Percentiles rank a stretch among this genome's conserved stretches.
Evolutionary conservation across 208 protist species (phyloP).

Genomic region (Phytomonas sp.): DNA sequence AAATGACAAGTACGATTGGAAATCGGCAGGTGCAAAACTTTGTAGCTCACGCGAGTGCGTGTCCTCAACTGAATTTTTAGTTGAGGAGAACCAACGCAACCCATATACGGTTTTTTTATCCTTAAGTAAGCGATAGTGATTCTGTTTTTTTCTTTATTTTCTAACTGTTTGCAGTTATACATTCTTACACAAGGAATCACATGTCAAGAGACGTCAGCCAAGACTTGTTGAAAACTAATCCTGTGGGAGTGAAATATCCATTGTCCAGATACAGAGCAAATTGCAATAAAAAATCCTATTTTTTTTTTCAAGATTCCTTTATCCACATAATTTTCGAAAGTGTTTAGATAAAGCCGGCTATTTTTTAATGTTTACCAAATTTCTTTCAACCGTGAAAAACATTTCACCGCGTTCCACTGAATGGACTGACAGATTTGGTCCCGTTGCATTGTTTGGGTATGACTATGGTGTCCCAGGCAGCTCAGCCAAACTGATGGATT

Average conservation of each 20-base stretch:
- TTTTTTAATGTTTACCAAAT: conserved; percentile 63
- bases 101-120: conserved; percentile 3
- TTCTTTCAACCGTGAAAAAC: conserved; percentile 40
- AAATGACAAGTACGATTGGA: neutral
- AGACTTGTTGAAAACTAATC: neutral
- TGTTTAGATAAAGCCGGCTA: neutral
- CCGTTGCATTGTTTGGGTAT: conserved; percentile 64
- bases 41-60: neutral
- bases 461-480: conserved; percentile 26
- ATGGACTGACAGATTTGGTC: conserved; percentile 61
- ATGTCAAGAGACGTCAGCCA: neutral
- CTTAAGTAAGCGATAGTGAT: conserved; percentile 1
- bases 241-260: neutral
- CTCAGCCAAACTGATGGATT: conserved; percentile 26
- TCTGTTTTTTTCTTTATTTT: neutral
- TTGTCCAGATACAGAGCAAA: neutral
- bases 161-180: neutral
- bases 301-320: neutral
- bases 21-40: neutral
- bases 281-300: neutral
- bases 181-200: neutral
- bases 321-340: neutral
- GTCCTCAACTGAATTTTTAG: conserved; percentile 8
- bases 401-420: conserved; percentile 50
- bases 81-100: neutral